These are phyloP conservation scores for Malassezia sp. DNA, from an alignment of 1,284 basidiomycete genomes.

Conservation along the genomic window DNA sequence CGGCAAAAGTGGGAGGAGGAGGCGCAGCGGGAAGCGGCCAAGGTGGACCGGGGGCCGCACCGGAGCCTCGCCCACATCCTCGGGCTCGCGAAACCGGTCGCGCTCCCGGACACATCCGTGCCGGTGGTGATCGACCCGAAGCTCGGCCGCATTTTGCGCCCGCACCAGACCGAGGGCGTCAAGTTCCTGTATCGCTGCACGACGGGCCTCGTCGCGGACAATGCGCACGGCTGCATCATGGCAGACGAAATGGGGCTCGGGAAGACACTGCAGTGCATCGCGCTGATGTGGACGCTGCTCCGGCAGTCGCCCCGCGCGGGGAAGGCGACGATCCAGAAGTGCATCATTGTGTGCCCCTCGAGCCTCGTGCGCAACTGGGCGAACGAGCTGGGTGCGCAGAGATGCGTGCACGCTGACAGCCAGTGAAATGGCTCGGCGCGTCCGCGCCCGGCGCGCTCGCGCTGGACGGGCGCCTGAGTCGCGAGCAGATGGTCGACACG, in stretches of 20 bases:
- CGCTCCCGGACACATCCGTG: constrained; percentile 57
- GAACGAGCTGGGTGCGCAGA: constrained; percentile 71
- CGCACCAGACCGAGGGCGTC: constrained; percentile 57
- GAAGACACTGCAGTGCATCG: constrained; percentile 91
- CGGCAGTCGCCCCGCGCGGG: constrained; percentile 84
- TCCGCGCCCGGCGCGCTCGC: constrained; percentile 39
- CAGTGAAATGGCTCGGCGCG: constrained; percentile 40
- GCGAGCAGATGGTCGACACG: constrained; percentile 40
- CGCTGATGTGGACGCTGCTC: constrained; percentile 88
- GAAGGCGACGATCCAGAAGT: constrained; percentile 86
- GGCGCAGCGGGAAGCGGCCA: constrained; percentile 2
- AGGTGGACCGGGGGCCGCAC: constrained; percentile 57
- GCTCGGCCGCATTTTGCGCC: constrained; percentile 55
- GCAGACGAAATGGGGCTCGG: constrained; percentile 90
- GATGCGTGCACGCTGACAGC: no score
- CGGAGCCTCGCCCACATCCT: constrained; percentile 76
- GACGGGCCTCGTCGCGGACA: constrained; percentile 81
- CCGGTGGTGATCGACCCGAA: constrained; percentile 93
- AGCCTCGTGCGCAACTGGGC: constrained; percentile 98
- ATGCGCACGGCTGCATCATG: constrained; percentile 97
- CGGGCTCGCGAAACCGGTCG: constrained; percentile 51
- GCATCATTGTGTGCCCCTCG: constrained; percentile 92
- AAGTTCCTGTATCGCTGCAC: constrained; percentile 97
- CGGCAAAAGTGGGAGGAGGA: constrained; percentile 14
- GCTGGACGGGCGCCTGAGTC: constrained; percentile 40